These are phyloP conservation scores for Acanthamoeba rhysodes DNA, from an alignment of 208 protist genomes.

Conservation along the genomic window DNA sequence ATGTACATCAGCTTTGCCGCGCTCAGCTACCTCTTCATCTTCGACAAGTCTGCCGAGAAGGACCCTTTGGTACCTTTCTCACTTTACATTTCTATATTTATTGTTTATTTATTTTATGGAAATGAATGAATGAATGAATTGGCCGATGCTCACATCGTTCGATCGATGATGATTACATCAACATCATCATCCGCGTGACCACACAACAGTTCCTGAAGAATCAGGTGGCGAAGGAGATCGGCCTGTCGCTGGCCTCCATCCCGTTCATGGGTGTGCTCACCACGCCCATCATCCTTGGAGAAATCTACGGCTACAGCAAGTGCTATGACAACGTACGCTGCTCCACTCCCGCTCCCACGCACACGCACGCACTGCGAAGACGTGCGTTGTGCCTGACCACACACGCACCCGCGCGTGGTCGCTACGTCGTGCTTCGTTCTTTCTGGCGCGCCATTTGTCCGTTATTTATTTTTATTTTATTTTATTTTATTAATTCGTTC, in stretches of 20 bases:
- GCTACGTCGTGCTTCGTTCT: no score
- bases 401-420: no score
- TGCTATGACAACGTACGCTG: not conserved
- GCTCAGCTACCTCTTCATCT: slow-evolving; percentile 79
- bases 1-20: slow-evolving; percentile 80
- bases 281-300: slow-evolving; percentile 56
- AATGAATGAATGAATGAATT: not conserved
- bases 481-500: not conserved
- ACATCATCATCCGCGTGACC: no score
- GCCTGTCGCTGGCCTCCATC: slow-evolving; percentile 57
- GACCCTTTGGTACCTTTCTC: slow-evolving; percentile 9
- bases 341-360: not conserved
- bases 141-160: not conserved
- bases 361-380: not conserved
- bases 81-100: not conserved
- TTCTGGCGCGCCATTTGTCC: not conserved
- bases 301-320: slow-evolving; percentile 74
- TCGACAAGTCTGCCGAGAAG: slow-evolving; percentile 47
- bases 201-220: slow-evolving; percentile 21
- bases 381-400: no score
- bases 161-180: no score
- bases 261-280: slow-evolving; percentile 73
- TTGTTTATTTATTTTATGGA: no score
- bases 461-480: not conserved
- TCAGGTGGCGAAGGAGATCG: slow-evolving; percentile 52